Conservation (phyloP, 140 eudicot genomes). For the Stevia rebaudiana region DNA sequence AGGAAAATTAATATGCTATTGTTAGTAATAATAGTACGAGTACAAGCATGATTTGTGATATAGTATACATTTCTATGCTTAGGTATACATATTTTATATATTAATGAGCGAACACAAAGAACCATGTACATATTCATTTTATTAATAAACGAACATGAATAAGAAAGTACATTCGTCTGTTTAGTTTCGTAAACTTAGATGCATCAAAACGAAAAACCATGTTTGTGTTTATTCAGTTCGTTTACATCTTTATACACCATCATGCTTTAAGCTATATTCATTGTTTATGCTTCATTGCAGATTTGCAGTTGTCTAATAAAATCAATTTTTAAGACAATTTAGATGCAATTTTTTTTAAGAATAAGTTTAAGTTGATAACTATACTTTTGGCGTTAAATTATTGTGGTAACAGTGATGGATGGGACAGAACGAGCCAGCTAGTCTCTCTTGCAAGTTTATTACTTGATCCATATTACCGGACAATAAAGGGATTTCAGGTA, state of each 20-base stretch:
- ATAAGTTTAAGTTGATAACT: background rate
- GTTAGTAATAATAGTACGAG: background rate
- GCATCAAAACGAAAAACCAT: background rate
- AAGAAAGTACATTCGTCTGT: background rate
- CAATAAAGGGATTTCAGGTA: conserved; percentile 96
- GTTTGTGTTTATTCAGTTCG: background rate
- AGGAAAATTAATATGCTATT: background rate
- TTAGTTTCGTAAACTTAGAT: background rate
- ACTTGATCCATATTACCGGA: conserved; percentile 98
- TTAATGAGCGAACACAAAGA: background rate
- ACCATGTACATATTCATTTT: background rate
- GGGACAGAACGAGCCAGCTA: conserved; percentile 96
- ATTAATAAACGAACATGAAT: background rate
- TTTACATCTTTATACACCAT: background rate
- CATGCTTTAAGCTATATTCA: background rate
- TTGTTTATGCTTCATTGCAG: conserved; percentile 2
- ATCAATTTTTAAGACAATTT: background rate
- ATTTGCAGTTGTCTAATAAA: background rate
- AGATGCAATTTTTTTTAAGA: background rate
- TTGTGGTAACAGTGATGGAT: conserved; percentile 80
- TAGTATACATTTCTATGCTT: background rate
- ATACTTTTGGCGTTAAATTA: background rate
- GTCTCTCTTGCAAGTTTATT: conserved; percentile 88
- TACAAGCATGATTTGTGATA: background rate
- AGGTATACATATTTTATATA: background rate